These are phyloP conservation scores for Naganishia sp. DNA, from an alignment of 1,284 basidiomycete genomes.

Conservation along the genomic window DNA sequence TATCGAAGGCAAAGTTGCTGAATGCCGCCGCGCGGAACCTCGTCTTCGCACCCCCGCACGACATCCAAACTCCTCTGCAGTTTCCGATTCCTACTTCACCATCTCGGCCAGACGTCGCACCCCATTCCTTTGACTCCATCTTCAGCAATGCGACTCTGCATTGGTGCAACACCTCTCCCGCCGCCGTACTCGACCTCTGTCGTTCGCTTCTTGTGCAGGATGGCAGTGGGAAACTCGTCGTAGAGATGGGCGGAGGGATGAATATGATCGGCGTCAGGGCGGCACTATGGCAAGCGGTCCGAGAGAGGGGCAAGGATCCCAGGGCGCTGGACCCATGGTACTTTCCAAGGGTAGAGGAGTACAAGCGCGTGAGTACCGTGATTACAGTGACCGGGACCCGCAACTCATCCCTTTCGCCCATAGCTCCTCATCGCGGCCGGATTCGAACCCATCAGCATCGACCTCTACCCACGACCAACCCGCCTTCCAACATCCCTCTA, in stretches of 20 bases:
- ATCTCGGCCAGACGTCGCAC: constrained; percentile 17
- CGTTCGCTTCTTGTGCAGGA: constrained; percentile 62
- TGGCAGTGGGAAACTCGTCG: constrained; percentile 66
- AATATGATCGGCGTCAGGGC: constrained; percentile 67
- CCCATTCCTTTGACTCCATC: constrained; percentile 56
- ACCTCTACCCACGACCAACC: constrained; percentile 68
- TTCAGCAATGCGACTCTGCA: constrained; percentile 79
- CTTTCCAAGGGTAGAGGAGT: constrained; percentile 71
- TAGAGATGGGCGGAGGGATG: constrained; percentile 75
- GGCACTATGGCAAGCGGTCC: constrained; percentile 63
- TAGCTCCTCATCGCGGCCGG: constrained; percentile 63
- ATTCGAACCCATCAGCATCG: constrained; percentile 62
- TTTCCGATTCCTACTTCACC: constrained; percentile 12
- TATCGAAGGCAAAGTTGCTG: constrained; percentile 59
- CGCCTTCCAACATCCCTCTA: constrained; percentile 63
- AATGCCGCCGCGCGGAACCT: constrained; percentile 62
- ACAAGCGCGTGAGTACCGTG: constrained; percentile 58
- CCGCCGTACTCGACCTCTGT: constrained; percentile 64
- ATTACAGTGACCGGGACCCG: too few relatives aligned
- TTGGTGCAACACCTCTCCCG: constrained; percentile 77
- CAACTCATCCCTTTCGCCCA: background rate
- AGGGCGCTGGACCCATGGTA: constrained; percentile 72
- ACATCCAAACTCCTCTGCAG: constrained; percentile 42
- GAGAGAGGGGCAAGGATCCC: constrained; percentile 63
- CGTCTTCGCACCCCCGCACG: constrained; percentile 44